Percentiles rank a stretch among this genome's conserved stretches.
phyloP scores from a whole-genome alignment of 345 rosid species.

The Draba incana region DNA sequence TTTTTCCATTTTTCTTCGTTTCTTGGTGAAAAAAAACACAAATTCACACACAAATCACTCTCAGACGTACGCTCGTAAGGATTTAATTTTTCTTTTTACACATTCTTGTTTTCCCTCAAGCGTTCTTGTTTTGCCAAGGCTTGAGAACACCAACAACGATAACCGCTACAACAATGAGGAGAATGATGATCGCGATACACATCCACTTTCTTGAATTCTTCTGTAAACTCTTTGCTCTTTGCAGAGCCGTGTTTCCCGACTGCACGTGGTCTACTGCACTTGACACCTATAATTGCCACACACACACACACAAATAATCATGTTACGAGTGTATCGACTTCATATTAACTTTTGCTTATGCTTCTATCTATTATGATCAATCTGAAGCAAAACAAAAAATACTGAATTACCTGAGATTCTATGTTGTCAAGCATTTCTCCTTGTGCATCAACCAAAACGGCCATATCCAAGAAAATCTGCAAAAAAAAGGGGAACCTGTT shows the following conservation, averaged over 20 bases:
- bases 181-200: constrained; percentile 87
- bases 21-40: constrained; percentile 15
- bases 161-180: constrained; percentile 72
- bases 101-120: constrained; percentile 35
- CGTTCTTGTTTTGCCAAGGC: constrained; percentile 81
- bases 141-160: constrained; percentile 72
- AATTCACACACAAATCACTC: constrained; percentile 31
- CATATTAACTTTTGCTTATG: neutral
- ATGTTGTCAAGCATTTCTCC: constrained; percentile 96
- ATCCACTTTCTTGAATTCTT: constrained; percentile 90
- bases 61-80: constrained; percentile 20
- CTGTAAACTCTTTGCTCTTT: constrained; percentile 77
- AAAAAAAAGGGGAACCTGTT: constrained; percentile 5
- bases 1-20: neutral
- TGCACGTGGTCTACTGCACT: constrained; percentile 93
- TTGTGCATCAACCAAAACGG: constrained; percentile 92
- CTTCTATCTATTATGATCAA: neutral
- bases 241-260: constrained; percentile 82
- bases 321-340: neutral
- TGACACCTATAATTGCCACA: constrained; percentile 55
- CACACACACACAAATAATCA: neutral
- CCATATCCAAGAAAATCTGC: constrained; percentile 92
- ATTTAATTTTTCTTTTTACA: constrained; percentile 5
- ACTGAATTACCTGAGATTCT: constrained; percentile 71
- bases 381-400: neutral